phyloP scores from a whole-genome alignment of 2,329 filamentous ascomycete species.

The Penicillium brasilianum region DNA sequence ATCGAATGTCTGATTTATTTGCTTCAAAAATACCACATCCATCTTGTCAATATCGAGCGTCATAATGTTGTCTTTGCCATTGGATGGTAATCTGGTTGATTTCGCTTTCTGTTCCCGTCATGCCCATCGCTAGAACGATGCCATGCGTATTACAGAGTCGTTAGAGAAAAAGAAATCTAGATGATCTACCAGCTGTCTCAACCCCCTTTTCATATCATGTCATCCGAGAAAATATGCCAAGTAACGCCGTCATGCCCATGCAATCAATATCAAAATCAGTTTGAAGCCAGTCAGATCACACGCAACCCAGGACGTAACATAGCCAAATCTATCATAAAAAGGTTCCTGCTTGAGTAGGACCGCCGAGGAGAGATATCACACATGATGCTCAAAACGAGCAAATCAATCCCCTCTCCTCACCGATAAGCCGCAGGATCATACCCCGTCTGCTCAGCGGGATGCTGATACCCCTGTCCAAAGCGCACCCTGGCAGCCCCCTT shows the following conservation, averaged over 20 bases:
- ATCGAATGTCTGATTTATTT: conserved; percentile 20
- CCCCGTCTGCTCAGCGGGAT: conserved; percentile 38
- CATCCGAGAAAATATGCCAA: conserved; percentile 2
- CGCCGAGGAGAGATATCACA: too few species aligned
- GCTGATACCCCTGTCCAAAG: conserved; percentile 32
- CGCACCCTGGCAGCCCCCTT: conserved; percentile 27
- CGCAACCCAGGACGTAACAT: not conserved
- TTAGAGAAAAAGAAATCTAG: conserved; percentile 6
- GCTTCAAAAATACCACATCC: conserved; percentile 24
- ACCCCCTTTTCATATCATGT: not conserved
- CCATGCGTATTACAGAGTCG: conserved; percentile 13
- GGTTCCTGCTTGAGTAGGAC: not conserved
- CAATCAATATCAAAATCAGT: conserved; percentile 4
- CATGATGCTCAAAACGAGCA: too few species aligned
- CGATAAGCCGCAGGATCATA: conserved; percentile 44
- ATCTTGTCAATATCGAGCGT: conserved; percentile 31
- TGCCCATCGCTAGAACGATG: conserved; percentile 21
- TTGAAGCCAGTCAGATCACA: not conserved
- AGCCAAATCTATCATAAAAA: conserved; percentile 3
- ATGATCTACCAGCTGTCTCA: not conserved
- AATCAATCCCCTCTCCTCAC: conserved; percentile 22
- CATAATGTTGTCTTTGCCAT: conserved; percentile 24
- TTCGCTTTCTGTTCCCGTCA: conserved; percentile 23
- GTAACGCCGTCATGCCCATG: conserved; percentile 16
- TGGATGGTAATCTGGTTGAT: conserved; percentile 27